Base-by-base conservation (phyloP, 1,139 yeast species). In the Pneumocystis oryctolagi region DNA sequence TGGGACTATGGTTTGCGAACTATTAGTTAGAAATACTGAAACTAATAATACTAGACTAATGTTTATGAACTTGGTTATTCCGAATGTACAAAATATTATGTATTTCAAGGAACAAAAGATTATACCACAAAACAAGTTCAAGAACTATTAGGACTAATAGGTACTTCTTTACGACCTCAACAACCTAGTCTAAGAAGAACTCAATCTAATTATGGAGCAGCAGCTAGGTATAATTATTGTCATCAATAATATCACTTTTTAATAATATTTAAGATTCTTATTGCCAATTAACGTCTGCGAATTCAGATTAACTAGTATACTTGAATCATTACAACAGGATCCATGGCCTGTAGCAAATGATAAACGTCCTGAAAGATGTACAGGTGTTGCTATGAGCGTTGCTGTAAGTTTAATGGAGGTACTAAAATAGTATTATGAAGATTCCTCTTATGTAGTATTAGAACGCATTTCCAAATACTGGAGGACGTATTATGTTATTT, bases 321-420 rank as follows among this genome's bases (percentile, higher is more conserved):
- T 92, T 71, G 96, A 90, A 75, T 82, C 84, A 68, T 80, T 94
- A 72, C 79, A 83, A 66, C 82, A 80, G 63, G 97, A 94, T 71
- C 90, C 95, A 64, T 92, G 99, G 99, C 83, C 94, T 53, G 89
- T 89, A 61, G 86, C 88, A 63, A 82, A 85, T 65, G 95, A 92
- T 68, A 84, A 85, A 71, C 84, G 99, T 75, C 87, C 97, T 18
- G 77, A 89, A 67, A 83, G 99, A 77, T 87, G 94, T 67, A 89
- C 97, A 6, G 98, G 98, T 67, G 85, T 95, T 34, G 97, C 98
- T 6, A 76, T 90, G 71, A 83, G 87, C 67, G 84, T 92, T 68
- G 96, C 97, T 28, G 80, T 89, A 37, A 82, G 87, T 70, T 75
- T 92, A 66, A 80, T 89, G 69, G 96, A 92, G 59, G 59, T 57